Base-by-base conservation (phyloP, 2,329 filamentous ascomycete species). In the Metarhizium robertsii region DNA sequence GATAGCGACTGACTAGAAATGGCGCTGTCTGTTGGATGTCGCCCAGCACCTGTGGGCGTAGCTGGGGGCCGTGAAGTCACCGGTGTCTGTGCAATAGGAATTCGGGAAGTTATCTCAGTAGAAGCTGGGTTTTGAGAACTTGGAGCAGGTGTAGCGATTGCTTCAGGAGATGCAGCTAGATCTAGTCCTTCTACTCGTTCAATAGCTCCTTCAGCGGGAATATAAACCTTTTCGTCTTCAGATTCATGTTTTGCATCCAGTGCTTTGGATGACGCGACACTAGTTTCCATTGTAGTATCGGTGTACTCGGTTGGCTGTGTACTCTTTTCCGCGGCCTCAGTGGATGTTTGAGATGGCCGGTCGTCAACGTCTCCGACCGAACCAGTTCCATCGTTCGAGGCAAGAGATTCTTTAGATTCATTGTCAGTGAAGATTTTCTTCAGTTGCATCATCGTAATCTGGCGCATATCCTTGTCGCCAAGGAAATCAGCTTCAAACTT, bases 341-440 rank as follows among this genome's bases (percentile, higher is more conserved):
- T 73, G 52, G 72, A 73, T 4, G 70, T 70, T 59, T 78, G 75
- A 2, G 72, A 75, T 5, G 68, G 67, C 43, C 69, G 75, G 53
- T 81, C 79, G 8, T 77, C 74, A 11, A 72, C 67, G 57, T 81
- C 79, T 6, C 75, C 73, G 2, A 75, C 72, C 25, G 86, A 84
- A 7, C 76, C 73, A 2, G 77, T 76, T 46, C 88, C 84, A 52
- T 95, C 90, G 13, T 81, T 82, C 6, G 86, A 83, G 5, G 79
- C 78, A 16, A 92, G 73, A 1, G 88, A 88, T 56, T 90, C 86
- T 57, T 88, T 86, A 2, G 90, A 91, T 60, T 92, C 90, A 63
- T 91, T 87, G 67, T 97, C 92, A 7, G 92, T 83, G 66, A 99
- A 99, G 68, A 99, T 89, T 68, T 95, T 96, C 67, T 89, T 92